phyloP scores from a whole-genome alignment of 192 early-diverging fungal species.

The Pilobolus umbonatus region DNA sequence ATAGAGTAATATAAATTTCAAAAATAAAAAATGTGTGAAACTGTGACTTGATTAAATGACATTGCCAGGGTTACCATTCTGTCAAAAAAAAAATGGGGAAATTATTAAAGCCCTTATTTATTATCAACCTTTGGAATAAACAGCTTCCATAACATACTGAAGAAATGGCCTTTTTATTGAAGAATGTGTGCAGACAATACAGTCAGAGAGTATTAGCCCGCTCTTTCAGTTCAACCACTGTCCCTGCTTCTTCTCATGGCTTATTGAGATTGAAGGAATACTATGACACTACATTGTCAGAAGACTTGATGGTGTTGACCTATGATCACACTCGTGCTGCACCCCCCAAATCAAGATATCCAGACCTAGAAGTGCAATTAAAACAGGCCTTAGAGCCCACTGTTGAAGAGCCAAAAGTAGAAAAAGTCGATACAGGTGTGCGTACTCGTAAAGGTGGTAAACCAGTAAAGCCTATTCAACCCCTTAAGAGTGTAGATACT shows the following conservation, averaged over 20 bases:
- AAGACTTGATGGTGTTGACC: conserved; percentile 51
- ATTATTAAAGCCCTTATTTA: not conserved
- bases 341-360: conserved; percentile 22
- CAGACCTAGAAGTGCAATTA: conserved; percentile 29
- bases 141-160: too few relatives aligned
- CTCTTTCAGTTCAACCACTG: not conserved
- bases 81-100: not conserved
- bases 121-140: not conserved
- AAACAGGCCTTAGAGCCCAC: conserved; percentile 15
- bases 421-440: not conserved
- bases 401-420: not conserved
- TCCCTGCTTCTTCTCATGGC: conserved; percentile 27
- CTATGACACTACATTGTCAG: conserved; percentile 41
- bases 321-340: conserved; percentile 44
- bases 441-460: conserved; percentile 43
- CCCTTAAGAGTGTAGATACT: conserved; percentile 53
- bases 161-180: conserved; percentile 8
- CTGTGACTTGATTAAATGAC: not conserved
- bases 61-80: conserved; percentile 1
- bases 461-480: conserved; percentile 48
- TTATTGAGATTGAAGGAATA: conserved; percentile 43
- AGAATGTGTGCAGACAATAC: conserved; percentile 3
- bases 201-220: not conserved
- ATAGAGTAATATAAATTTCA: not conserved
- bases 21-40: not conserved